A percentile compares a stretch with the other conserved stretches of the same genome.
Conservation (phyloP, 23 red algal genomes). For the Gracilaria gracilis region DNA sequence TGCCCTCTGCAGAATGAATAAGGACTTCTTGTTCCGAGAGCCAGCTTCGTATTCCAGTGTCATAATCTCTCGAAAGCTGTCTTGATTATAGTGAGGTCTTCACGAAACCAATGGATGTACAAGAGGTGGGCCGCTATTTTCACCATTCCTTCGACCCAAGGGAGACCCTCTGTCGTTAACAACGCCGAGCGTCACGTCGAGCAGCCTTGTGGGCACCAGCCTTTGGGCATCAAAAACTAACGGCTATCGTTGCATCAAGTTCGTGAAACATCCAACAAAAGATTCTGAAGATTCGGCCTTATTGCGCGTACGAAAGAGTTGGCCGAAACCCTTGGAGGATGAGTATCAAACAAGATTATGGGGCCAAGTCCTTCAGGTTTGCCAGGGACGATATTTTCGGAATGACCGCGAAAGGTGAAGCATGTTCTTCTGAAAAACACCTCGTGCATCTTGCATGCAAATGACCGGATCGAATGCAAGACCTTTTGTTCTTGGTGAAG, state of each 20-base stretch:
- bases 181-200: not conserved
- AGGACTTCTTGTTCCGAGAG: not conserved
- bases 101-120: not conserved
- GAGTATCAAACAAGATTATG: not conserved
- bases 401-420: not conserved
- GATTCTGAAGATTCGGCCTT: constrained; percentile 17
- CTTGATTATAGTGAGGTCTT: not conserved
- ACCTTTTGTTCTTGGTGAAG: too few relatives aligned
- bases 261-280: not conserved
- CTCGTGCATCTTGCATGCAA: too few relatives aligned
- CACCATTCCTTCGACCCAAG: not conserved
- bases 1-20: not conserved
- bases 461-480: too few relatives aligned
- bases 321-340: not conserved
- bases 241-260: not conserved
- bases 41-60: not conserved
- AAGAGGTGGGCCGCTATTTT: not conserved
- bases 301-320: not conserved
- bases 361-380: not conserved
- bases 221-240: too few relatives aligned
- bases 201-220: too few relatives aligned
- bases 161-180: not conserved
- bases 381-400: not conserved
- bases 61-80: not conserved
- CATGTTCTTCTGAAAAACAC: too few relatives aligned